Evolutionary conservation across 805 yeast genomes (phyloP).

Genomic region (Candida quercuum): DNA sequence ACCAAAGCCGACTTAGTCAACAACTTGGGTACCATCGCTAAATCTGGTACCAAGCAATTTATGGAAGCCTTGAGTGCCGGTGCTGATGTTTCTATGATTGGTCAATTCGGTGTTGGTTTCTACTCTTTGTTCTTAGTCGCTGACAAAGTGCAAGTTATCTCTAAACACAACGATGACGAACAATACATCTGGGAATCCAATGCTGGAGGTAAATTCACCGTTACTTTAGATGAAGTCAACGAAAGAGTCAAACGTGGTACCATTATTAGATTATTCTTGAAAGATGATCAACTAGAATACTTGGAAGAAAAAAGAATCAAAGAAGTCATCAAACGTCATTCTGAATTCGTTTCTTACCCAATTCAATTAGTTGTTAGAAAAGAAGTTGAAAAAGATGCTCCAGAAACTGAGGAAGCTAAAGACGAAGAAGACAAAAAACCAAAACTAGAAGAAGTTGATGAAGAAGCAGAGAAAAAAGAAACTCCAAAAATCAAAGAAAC

Average conservation of each 20-base stretch:
- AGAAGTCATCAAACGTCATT: constrained; percentile 99
- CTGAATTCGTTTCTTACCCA: constrained; percentile 99
- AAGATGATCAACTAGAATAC: constrained; percentile 98
- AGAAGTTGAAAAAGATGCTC: constrained; percentile 98
- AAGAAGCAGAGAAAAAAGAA: constrained; percentile 60
- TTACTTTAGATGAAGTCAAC: constrained; percentile 81
- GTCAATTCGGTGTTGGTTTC: constrained; percentile 99
- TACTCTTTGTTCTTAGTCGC: constrained; percentile 99
- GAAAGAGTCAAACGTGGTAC: constrained; percentile 95
- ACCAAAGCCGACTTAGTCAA: constrained; percentile 98
- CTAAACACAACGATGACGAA: constrained; percentile 98
- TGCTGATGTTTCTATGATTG: constrained; percentile 99
- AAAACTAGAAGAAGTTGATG: constrained; percentile 71
- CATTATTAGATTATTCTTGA: constrained; percentile 88
- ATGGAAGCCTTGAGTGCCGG: constrained; percentile 99
- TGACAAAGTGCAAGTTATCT: constrained; percentile 96
- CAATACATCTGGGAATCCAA: constrained; percentile 99
- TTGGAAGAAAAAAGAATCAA: constrained; percentile 99
- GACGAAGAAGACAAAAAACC: constrained; percentile 66
- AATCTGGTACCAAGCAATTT: constrained; percentile 98
- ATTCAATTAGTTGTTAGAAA: constrained; percentile 96
- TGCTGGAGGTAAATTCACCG: constrained; percentile 99
- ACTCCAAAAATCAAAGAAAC: constrained; percentile 82
- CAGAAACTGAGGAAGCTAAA: constrained; percentile 61
- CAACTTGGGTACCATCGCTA: constrained; percentile 99